These are phyloP conservation scores for Pezicula neosporulosa DNA, from an alignment of 2,329 filamentous ascomycete species.

Conservation along the genomic window DNA sequence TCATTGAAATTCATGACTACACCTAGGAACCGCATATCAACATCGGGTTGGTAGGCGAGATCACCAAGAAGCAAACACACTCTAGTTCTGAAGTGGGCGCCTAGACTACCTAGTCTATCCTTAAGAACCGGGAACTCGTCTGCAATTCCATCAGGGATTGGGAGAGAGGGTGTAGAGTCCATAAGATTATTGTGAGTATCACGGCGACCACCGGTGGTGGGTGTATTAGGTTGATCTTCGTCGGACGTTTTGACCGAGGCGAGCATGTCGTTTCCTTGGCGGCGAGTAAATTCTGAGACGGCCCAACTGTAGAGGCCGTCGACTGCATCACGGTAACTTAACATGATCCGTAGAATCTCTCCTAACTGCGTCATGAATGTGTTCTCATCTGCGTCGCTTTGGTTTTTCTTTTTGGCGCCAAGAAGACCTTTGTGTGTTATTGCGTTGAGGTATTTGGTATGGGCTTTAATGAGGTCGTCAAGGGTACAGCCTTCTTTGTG, in stretches of 20 bases:
- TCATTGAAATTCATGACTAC: slow-evolving; percentile 99
- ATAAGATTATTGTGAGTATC: slow-evolving; percentile 18
- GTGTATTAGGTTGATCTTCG: slow-evolving; percentile 26
- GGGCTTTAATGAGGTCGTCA: slow-evolving; percentile 90
- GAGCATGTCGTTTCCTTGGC: slow-evolving; percentile 77
- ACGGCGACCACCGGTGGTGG: slow-evolving; percentile 24
- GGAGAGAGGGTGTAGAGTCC: slow-evolving; percentile 21
- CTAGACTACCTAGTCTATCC: slow-evolving; percentile 68
- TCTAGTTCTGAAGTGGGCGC: slow-evolving; percentile 70
- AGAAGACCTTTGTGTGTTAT: slow-evolving; percentile 96
- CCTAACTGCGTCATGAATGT: slow-evolving; percentile 89
- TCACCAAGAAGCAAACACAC: slow-evolving; percentile 85
- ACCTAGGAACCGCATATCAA: slow-evolving; percentile 92
- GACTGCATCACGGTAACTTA: slow-evolving; percentile 87
- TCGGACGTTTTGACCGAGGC: slow-evolving; percentile 46
- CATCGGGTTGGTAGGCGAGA: slow-evolving; percentile 86
- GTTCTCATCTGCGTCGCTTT: slow-evolving; percentile 50
- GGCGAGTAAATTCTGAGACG: slow-evolving; percentile 86
- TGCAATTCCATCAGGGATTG: slow-evolving; percentile 34
- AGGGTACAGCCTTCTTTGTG: slow-evolving; percentile 84
- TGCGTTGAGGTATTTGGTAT: slow-evolving; percentile 84
- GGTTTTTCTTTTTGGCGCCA: slow-evolving; percentile 58
- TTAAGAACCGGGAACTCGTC: slow-evolving; percentile 72
- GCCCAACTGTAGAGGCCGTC: slow-evolving; percentile 94
- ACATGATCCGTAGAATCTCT: slow-evolving; percentile 90